Conservation (phyloP, 2,329 filamentous ascomycete genomes). For the Fusarium siculi region DNA sequence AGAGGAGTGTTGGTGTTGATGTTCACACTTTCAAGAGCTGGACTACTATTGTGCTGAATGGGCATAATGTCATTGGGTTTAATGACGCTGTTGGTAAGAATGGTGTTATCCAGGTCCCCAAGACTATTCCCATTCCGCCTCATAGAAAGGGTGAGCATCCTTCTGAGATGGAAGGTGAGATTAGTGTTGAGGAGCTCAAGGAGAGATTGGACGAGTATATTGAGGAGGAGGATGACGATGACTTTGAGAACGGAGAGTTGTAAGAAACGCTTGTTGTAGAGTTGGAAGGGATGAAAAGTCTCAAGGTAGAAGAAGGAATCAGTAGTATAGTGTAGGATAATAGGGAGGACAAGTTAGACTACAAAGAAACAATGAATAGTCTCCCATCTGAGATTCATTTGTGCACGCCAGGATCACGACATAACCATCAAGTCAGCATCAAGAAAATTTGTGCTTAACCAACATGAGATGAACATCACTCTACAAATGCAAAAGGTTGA, state of each 20-base stretch:
- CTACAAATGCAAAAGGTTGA: background rate
- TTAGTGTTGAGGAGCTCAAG: constrained; percentile 46
- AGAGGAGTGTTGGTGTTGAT: constrained; percentile 75
- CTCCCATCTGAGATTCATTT: background rate
- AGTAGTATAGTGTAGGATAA: accelerated
- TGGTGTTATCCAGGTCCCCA: constrained; percentile 84
- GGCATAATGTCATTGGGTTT: constrained; percentile 71
- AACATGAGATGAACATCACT: background rate
- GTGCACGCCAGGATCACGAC: accelerated
- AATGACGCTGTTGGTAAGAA: constrained; percentile 79
- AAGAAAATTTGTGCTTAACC: accelerated
- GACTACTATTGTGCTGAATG: constrained; percentile 80
- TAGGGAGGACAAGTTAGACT: background rate
- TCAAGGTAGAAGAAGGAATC: accelerated
- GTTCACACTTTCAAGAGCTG: constrained; percentile 75
- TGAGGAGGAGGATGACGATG: constrained; percentile 3
- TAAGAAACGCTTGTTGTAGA: background rate
- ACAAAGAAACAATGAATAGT: background rate
- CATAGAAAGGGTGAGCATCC: constrained; percentile 52
- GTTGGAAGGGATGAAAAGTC: background rate
- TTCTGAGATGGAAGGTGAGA: constrained; percentile 24
- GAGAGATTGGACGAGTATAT: constrained; percentile 46
- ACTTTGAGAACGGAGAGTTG: constrained; percentile 26
- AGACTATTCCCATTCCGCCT: constrained; percentile 80
- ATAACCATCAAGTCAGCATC: accelerated